Conservation (phyloP, 805 yeast species). For the Candida tammaniensis region DNA sequence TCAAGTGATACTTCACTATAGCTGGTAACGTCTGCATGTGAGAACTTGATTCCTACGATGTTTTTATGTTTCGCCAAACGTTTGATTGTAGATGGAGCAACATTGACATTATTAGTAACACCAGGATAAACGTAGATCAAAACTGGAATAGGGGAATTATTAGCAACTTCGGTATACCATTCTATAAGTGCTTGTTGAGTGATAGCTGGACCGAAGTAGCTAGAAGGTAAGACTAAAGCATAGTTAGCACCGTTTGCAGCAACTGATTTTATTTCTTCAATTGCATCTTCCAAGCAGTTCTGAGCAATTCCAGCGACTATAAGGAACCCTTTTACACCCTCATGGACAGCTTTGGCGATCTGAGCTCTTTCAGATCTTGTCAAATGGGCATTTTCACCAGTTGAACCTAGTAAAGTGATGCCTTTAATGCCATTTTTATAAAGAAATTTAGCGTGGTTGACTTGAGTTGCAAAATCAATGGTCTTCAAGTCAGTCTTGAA, state of each 20-base stretch:
- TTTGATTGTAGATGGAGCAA: conserved; percentile 37
- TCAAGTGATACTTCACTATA: conserved; percentile 45
- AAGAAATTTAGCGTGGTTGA: conserved; percentile 28
- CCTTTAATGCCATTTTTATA: conserved; percentile 46
- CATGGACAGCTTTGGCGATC: conserved; percentile 29
- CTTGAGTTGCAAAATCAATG: conserved; percentile 4
- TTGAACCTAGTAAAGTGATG: conserved; percentile 49
- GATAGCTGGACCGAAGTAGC: conserved; percentile 47
- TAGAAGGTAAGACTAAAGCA: conserved; percentile 43
- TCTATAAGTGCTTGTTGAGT: conserved; percentile 46
- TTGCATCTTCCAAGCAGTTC: conserved; percentile 43
- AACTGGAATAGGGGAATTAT: conserved; percentile 40
- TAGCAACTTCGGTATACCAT: conserved; percentile 44
- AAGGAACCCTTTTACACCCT: conserved; percentile 37
- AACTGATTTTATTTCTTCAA: conserved; percentile 36
- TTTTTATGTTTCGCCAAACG: conserved; percentile 44
- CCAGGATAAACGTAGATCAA: conserved; percentile 49
- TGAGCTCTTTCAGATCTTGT: conserved; percentile 43
- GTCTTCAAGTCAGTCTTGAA: conserved; percentile 13
- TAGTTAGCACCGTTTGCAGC: conserved; percentile 37
- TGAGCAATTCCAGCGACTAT: conserved; percentile 51
- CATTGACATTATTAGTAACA: conserved; percentile 41
- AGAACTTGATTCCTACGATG: conserved; percentile 51
- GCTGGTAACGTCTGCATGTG: conserved; percentile 50
- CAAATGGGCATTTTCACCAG: conserved; percentile 54